Evolutionary conservation across 345 rosid species (phyloP).

Genomic region (Barbarea vulgaris): DNA sequence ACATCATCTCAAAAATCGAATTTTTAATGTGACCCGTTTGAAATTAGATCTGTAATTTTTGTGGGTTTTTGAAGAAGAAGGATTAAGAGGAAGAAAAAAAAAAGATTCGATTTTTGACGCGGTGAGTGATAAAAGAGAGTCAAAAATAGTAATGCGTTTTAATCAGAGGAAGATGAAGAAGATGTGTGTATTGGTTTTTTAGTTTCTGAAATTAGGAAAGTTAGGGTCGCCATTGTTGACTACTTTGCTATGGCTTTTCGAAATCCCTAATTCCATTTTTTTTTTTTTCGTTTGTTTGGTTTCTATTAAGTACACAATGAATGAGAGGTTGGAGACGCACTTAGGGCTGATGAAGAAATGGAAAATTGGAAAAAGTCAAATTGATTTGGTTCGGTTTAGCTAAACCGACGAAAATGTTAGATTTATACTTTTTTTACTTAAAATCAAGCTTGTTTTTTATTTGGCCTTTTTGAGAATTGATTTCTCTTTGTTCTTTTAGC

Average conservation of each 20-base stretch:
- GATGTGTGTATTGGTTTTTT: slow-evolving; percentile 6
- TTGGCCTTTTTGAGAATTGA: neutral
- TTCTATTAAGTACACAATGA: slow-evolving; percentile 9
- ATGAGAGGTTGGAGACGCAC: neutral
- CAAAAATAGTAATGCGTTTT: slow-evolving; percentile 30
- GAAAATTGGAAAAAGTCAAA: neutral
- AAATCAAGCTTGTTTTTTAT: neutral
- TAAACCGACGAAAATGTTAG: neutral
- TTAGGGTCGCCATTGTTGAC: slow-evolving; percentile 37
- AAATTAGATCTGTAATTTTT: slow-evolving; percentile 25
- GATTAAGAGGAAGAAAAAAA: neutral
- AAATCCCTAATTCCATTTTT: slow-evolving; percentile 16
- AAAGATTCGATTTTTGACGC: slow-evolving; percentile 36
- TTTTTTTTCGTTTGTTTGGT: neutral
- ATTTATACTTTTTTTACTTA: neutral
- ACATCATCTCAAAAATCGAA: slow-evolving; percentile 32
- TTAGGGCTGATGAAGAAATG: neutral
- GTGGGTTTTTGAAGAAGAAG: neutral
- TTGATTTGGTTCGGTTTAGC: neutral
- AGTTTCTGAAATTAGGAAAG: slow-evolving; percentile 27
- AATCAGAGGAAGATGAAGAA: slow-evolving; percentile 18
- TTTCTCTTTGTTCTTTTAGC: neutral
- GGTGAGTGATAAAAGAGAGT: neutral
- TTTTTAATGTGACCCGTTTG: slow-evolving; percentile 17
- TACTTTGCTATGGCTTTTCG: slow-evolving; percentile 29